A percentile compares a stretch with the other conserved stretches of the same genome.
Conservation (phyloP, 345 rosid genomes). For the Noccaea caerulescens region DNA sequence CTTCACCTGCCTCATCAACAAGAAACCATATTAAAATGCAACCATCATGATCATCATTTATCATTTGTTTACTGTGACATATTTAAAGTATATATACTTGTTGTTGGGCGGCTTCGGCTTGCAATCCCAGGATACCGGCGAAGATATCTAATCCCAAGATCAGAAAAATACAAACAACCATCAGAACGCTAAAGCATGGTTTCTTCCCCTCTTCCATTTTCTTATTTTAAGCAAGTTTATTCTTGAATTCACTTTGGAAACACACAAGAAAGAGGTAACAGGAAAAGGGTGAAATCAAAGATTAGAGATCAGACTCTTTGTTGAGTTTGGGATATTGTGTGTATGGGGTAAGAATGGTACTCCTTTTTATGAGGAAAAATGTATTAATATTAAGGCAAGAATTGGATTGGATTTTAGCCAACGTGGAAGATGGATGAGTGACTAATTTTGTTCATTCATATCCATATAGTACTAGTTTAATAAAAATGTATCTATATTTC, state of each 20-base stretch:
- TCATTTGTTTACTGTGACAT: background rate
- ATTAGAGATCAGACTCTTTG: background rate
- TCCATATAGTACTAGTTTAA: slow-evolving; percentile 13
- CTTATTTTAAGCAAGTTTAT: background rate
- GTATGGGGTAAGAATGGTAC: background rate
- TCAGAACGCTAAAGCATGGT: slow-evolving; percentile 1
- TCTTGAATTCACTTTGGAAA: background rate
- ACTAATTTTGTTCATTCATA: slow-evolving; percentile 2
- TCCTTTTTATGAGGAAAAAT: slow-evolving; percentile 10
- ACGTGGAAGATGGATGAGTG: slow-evolving; percentile 7
- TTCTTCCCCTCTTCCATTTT: slow-evolving; percentile 27
- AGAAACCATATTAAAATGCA: background rate
- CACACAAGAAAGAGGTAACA: background rate
- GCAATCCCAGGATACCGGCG: slow-evolving; percentile 20
- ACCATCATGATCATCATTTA: background rate
- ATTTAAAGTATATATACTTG: background rate
- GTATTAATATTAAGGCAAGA: slow-evolving; percentile 15
- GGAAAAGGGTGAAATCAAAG: background rate
- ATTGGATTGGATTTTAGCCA: slow-evolving; percentile 16
- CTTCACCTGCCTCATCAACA: slow-evolving; percentile 34
- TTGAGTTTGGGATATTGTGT: slow-evolving; percentile 13
- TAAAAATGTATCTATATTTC: slow-evolving; percentile 8
- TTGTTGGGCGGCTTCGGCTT: slow-evolving; percentile 29
- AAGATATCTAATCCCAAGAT: slow-evolving; percentile 27
- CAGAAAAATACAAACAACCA: slow-evolving; percentile 7